Evolutionary conservation across 108 stramenopile species (phyloP).

Genomic region (Nitzschia inconspicua): DNA sequence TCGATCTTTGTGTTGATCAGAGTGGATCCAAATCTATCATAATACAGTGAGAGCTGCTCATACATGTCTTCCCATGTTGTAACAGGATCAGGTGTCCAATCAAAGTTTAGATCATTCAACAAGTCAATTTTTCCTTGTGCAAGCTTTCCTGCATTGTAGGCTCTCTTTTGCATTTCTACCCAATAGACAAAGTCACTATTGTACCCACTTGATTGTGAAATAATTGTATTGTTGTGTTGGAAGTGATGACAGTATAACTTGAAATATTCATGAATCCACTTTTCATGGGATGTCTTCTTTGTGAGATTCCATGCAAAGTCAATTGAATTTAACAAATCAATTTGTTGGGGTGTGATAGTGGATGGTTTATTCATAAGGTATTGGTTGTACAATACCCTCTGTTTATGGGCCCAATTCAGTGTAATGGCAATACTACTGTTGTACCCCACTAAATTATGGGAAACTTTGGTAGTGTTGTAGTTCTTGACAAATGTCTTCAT

Average conservation of each 20-base stretch:
- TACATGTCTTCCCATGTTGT: constrained; percentile 6
- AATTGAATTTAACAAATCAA: constrained; percentile 37
- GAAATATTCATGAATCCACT: constrained; percentile 6
- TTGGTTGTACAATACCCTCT: neutral
- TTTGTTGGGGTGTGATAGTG: constrained; percentile 42
- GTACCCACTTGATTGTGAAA: too few relatives aligned
- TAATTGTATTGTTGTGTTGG: too few relatives aligned
- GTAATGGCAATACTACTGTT: too few relatives aligned
- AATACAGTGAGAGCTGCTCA: neutral
- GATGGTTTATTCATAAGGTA: too few relatives aligned
- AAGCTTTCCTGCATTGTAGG: too few relatives aligned
- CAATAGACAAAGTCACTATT: too few relatives aligned
- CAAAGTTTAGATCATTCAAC: constrained; percentile 4
- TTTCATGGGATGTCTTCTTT: neutral
- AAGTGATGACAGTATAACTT: neutral
- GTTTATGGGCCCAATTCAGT: constrained; percentile 9
- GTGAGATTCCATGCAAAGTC: constrained; percentile 40
- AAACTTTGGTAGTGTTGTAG: neutral
- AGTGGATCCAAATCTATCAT: neutral
- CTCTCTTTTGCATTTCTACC: too few relatives aligned
- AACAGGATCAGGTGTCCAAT: too few relatives aligned
- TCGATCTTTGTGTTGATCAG: constrained; percentile 3
- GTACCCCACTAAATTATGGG: too few relatives aligned
- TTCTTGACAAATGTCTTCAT: neutral
- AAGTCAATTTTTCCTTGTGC: neutral